phyloP scores from a whole-genome alignment of 1,284 basidiomycete genomes.

The Puccinia sorghi region DNA sequence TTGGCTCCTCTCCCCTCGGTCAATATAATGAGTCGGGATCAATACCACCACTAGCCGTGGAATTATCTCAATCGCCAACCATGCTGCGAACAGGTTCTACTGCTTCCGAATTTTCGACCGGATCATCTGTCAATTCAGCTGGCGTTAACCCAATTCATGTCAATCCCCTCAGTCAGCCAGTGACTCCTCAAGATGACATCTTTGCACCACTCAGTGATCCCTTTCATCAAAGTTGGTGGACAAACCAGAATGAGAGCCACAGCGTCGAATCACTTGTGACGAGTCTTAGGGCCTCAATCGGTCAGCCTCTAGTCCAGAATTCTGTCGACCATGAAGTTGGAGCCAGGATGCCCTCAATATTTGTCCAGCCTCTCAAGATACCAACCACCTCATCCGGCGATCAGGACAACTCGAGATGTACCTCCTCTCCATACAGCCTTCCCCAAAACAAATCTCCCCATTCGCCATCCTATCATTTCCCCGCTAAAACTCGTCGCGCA shows the following conservation, averaged over 20 bases:
- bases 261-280: conserved; percentile 32
- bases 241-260: conserved; percentile 16
- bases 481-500: conserved; percentile 8
- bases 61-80: conserved; percentile 27
- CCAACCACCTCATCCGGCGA: conserved; percentile 14
- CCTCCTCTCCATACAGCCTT: conserved; percentile 15
- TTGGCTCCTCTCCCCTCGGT: conserved; percentile 32
- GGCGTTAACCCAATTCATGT: conserved; percentile 38
- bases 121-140: conserved; percentile 33
- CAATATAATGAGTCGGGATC: conserved; percentile 24
- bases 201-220: conserved; percentile 29
- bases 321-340: conserved; percentile 28
- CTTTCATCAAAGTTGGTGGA: conserved; percentile 33
- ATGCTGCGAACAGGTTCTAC: conserved; percentile 28
- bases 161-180: conserved; percentile 35
- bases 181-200: conserved; percentile 25
- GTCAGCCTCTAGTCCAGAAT: conserved; percentile 21
- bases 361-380: conserved; percentile 22
- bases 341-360: conserved; percentile 30
- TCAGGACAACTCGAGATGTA: background rate
- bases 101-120: conserved; percentile 23
- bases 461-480: conserved; percentile 16
- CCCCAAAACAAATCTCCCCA: conserved; percentile 19
- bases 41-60: conserved; percentile 22
- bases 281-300: conserved; percentile 19